Evolutionary conservation across 345 rosid species (phyloP), one percentile per base, ranked within the genome.

Genomic region (Boechera divaricarpa): DNA sequence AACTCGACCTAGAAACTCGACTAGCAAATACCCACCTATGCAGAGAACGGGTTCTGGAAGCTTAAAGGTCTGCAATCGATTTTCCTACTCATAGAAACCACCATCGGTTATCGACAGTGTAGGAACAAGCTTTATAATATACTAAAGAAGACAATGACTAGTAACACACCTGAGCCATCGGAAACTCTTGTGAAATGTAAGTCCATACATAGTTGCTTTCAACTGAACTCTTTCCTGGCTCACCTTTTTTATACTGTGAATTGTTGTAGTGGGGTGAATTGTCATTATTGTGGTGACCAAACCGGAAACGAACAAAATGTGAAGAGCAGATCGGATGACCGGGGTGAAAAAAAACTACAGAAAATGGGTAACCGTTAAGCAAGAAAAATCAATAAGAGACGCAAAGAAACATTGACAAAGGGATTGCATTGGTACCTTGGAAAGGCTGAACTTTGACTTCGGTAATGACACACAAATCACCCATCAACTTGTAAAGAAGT

Each of bases 11-110:
- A 88, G 78, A 67, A 96, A 88, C 89, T 93, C 93, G 60, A 96
- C 74, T 80, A 84, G 86, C 83, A 96, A 61, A 69, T 84, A 79
- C 45, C 98, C 96, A 67, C 97, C 98, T 48, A 96, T 67, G 79
- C 98, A 96, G 44, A 96, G 75, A 78, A 87, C 86, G 0, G 97
- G 97, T 72, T 96, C 90, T n/a, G 97, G 93, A 81, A 96, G 88
- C 90, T 76, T 79, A 80, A 91, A 96, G 8, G 44, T 81, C 86
- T 96, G 98, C 84, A 96, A 72, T 41, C 76, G 21, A 76, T 82
- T 86, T 80, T 87, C 94, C 99, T 96, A 84, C 69, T 81, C 84
- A 82, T 4, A 55, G 41, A 47, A 56, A 32, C 44, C 69, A 72
- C 58, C 18, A 21, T 44, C 24, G 6, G 13, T 66, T 66, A 67